Conservation (phyloP, 2,329 filamentous ascomycete genomes). For the Penicillium sp. region DNA sequence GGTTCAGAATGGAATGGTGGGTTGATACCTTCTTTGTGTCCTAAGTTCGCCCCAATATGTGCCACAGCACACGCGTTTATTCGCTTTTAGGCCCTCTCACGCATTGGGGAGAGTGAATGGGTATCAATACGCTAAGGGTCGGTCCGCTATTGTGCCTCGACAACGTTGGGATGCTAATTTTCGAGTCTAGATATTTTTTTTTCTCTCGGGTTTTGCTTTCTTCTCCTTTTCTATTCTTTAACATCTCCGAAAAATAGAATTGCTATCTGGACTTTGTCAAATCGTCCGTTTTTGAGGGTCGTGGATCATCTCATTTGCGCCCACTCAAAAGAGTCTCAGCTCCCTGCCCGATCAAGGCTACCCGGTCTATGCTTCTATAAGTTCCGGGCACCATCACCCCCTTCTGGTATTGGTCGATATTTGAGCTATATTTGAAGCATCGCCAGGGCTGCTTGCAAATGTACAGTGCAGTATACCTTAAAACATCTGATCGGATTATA, state of each 20-base stretch:
- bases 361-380: conserved; percentile 20
- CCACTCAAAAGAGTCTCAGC: conserved; percentile 22
- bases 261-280: conserved; percentile 27
- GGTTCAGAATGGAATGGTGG: conserved; percentile 23
- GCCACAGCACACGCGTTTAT: neutral
- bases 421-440: conserved; percentile 33
- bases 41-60: conserved; percentile 2
- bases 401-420: conserved; percentile 18
- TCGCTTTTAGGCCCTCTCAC: conserved; percentile 14
- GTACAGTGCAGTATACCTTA: conserved; percentile 31
- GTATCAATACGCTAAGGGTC: conserved; percentile 26
- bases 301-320: conserved; percentile 37
- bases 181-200: conserved; percentile 13
- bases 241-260: conserved; percentile 12
- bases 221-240: conserved; percentile 12
- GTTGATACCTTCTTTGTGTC: conserved; percentile 10
- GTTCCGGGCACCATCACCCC: conserved; percentile 17
- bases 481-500: conserved; percentile 28
- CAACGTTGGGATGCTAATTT: conserved; percentile 11
- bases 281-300: conserved; percentile 31
- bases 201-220: conserved; percentile 3
- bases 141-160: conserved; percentile 19
- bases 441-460: conserved; percentile 30
- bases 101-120: conserved; percentile 16
- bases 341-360: conserved; percentile 21